These are phyloP conservation scores for Sungouiozyma ichnusensis DNA, from an alignment of 805 yeast genomes.

Conservation along the genomic window DNA sequence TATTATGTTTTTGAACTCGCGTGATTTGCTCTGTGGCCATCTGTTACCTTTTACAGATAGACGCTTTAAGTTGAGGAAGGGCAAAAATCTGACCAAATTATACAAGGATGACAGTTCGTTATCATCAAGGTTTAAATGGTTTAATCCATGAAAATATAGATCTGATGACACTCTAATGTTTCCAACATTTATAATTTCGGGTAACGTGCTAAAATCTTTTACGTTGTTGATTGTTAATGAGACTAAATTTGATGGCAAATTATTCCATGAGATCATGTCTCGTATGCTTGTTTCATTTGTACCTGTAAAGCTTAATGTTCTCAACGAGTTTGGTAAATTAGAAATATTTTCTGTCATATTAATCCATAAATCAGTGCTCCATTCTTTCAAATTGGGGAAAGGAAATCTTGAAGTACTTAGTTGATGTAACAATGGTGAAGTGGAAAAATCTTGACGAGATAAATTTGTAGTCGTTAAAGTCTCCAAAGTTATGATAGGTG, in stretches of 20 bases:
- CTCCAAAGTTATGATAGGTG: neutral
- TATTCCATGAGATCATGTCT: conserved; percentile 7
- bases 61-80: conserved; percentile 2
- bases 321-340: neutral
- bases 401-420: neutral
- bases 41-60: conserved; percentile 1
- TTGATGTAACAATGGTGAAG: neutral
- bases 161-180: neutral
- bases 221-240: conserved; percentile 6
- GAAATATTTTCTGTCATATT: neutral
- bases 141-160: conserved; percentile 8
- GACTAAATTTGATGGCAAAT: conserved; percentile 7
- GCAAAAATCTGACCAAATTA: conserved; percentile 9
- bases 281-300: conserved; percentile 4
- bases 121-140: conserved; percentile 10
- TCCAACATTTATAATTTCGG: conserved; percentile 4
- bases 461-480: neutral
- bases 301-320: neutral
- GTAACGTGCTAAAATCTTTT: conserved; percentile 8
- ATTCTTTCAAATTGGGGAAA: neutral
- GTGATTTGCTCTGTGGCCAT: neutral
- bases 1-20: neutral
- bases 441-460: neutral
- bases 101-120: conserved; percentile 11
- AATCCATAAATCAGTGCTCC: neutral